phyloP scores from a whole-genome alignment of 768 basidiomycete genomes.

The Kwoniella sp. region DNA sequence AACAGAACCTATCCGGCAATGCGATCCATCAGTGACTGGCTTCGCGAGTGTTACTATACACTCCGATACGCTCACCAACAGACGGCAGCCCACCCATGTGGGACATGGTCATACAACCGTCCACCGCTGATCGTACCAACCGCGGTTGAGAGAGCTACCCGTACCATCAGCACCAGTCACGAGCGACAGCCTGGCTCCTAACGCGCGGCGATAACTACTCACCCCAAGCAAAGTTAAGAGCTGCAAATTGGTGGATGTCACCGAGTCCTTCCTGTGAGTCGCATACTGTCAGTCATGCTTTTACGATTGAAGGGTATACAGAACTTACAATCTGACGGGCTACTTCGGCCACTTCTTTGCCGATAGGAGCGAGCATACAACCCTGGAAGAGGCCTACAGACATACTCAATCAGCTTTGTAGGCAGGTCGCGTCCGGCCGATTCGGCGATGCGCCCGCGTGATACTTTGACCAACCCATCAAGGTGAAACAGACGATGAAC shows the following conservation, averaged over 20 bases:
- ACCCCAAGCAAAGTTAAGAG: conserved; percentile 29
- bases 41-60: background rate
- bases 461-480: too few relatives aligned
- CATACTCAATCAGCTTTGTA: background rate
- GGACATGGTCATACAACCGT: conserved; percentile 27
- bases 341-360: conserved; percentile 19
- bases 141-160: conserved; percentile 10
- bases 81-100: conserved; percentile 26
- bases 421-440: too few relatives aligned
- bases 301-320: background rate
- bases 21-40: background rate
- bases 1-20: background rate
- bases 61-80: conserved; percentile 17
- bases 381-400: conserved; percentile 11
- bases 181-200: background rate
- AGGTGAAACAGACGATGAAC: conserved; percentile 23
- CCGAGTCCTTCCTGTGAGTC: conserved; percentile 15
- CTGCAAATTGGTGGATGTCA: conserved; percentile 35
- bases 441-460: too few relatives aligned
- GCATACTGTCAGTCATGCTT: background rate
- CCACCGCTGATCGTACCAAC: conserved; percentile 29
- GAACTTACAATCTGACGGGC: conserved; percentile 15
- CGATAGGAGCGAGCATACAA: conserved; percentile 12
- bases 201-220: background rate
- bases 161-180: background rate